phyloP scores from a whole-genome alignment of 768 basidiomycete genomes.

The Termitomyces sp. region DNA sequence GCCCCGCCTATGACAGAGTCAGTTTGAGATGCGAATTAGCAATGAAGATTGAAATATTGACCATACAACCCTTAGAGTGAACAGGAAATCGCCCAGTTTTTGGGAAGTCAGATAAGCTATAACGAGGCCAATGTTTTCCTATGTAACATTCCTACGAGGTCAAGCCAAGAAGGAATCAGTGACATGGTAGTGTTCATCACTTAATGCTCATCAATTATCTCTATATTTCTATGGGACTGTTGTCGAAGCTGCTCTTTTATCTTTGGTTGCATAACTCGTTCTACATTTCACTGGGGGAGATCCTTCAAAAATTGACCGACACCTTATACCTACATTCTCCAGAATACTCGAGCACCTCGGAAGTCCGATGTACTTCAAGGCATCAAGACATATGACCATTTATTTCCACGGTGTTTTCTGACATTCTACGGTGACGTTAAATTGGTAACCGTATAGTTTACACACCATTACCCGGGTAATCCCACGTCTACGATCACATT shows the following conservation, averaged over 20 bases:
- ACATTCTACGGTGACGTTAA: background rate
- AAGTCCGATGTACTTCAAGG: background rate
- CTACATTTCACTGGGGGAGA: background rate
- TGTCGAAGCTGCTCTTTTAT: too few species aligned
- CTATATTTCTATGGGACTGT: too few species aligned
- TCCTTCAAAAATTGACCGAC: background rate
- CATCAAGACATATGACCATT: background rate
- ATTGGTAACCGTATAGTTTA: background rate
- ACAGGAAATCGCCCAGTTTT: too few species aligned
- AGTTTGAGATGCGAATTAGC: background rate
- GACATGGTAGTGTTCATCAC: background rate
- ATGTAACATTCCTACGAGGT: background rate
- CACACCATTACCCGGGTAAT: background rate
- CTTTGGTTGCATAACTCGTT: background rate
- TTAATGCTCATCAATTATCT: background rate
- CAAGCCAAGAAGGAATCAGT: background rate
- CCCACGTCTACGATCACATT: constrained; percentile 2
- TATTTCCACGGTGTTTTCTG: background rate
- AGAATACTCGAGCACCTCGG: background rate
- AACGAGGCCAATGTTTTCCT: background rate
- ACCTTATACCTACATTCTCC: background rate
- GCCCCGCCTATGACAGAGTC: too few species aligned
- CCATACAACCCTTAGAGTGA: too few species aligned
- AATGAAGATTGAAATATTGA: background rate
- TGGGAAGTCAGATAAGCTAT: background rate